These are phyloP conservation scores for Pyrus pyrifolia DNA, from an alignment of 306 rosid species.

Conservation along the genomic window DNA sequence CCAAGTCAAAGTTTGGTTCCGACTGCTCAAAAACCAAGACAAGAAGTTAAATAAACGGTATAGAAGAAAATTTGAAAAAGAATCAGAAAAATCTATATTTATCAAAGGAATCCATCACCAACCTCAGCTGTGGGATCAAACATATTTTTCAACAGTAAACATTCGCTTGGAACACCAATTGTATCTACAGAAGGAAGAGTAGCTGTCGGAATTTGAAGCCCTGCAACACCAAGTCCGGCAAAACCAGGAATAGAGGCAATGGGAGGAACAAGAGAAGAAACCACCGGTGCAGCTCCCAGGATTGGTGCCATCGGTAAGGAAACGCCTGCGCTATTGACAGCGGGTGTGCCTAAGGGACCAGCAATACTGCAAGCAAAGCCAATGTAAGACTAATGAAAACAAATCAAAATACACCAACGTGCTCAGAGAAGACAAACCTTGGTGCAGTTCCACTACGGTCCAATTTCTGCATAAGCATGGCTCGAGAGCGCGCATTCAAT, in stretches of 20 bases:
- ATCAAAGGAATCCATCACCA: conserved; percentile 8
- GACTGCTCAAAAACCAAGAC: conserved; percentile 35
- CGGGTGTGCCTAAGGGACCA: conserved; percentile 49
- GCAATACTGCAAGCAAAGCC: conserved; percentile 42
- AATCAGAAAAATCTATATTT: neutral
- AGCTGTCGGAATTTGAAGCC: conserved; percentile 52
- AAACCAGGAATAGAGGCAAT: conserved; percentile 42
- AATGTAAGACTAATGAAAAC: conserved; percentile 17
- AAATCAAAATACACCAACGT: conserved; percentile 14
- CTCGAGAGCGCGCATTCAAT: conserved; percentile 78
- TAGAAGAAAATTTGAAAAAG: conserved; percentile 8
- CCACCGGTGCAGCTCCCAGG: conserved; percentile 28
- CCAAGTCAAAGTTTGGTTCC: conserved; percentile 80
- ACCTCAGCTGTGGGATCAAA: conserved; percentile 93
- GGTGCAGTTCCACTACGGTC: conserved; percentile 79
- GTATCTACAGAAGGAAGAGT: conserved; percentile 46
- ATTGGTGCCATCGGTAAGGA: conserved; percentile 39
- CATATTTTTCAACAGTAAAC: conserved; percentile 78
- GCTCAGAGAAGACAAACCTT: conserved; percentile 25
- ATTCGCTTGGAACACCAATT: conserved; percentile 82
- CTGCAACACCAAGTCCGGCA: conserved; percentile 48
- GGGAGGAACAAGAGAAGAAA: conserved; percentile 41
- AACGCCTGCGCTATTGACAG: conserved; percentile 38
- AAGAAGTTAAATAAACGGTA: neutral
- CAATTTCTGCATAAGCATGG: conserved; percentile 75